Evolutionary conservation across 805 yeast species (phyloP), one percentile per base, ranked within the genome.

Genomic region (Metschnikowia borealis): DNA sequence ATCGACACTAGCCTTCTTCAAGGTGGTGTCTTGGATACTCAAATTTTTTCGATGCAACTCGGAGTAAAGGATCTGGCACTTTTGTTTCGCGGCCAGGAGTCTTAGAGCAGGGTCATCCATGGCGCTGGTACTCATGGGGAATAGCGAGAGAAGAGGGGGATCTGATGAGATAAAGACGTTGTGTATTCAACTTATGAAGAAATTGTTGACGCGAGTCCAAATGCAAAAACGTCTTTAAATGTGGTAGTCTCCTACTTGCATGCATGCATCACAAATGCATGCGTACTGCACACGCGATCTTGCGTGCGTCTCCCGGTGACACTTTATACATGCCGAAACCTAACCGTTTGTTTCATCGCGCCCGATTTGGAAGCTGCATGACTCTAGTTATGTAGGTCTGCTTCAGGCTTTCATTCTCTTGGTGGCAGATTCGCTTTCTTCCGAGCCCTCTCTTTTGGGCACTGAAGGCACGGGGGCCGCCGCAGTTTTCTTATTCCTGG

Each of bases 11-110:
- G 77, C 71, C 51, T 76, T 69, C 8, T 63, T 56, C 20, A 82
- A 64, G 11, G 73, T 70, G 2, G 79, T 67, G 58, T 82, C 84
- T 54, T 71, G 77, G 21, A 74, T 67, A 51, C 67, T 65, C 3
- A 59, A 55, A 52, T 75, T 75, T 2, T 73, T 66, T 38, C 69
- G 69, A 49, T 78, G 79, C 10, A 81, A 71, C 60, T 80, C 84
- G 31, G 63, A 62, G 55, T 78, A 77, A n/a, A 81, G 66, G 44
- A 68, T 70, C 42, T 55, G 56, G 36, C 55, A 48, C 29, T 55
- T 55, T 40, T 55, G 54, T 34, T 46, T 48, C 10, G 58, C 58
- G 38, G 47, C 50, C 14, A 29, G 10, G 6, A 53, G 45, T 18
- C 48, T 49, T 8, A 37, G 13, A 13, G 21, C 33, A 8, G 39